Conservation (phyloP, 2,329 filamentous ascomycete genomes). For the Sclerotinia spermophila region DNA sequence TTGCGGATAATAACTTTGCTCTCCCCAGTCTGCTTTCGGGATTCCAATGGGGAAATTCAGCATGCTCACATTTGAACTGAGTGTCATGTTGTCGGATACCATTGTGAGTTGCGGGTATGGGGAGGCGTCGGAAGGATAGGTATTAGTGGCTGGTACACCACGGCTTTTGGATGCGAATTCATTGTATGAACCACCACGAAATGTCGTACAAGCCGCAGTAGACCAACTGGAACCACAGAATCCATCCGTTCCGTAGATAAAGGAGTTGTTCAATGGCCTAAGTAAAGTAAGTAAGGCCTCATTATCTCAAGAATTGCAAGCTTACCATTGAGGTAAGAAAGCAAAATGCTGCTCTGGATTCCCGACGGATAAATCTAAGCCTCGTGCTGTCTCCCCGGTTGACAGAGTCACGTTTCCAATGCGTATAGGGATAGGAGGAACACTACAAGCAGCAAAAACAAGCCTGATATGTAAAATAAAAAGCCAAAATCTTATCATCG, state of each 20-base stretch:
- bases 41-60: constrained; percentile 1
- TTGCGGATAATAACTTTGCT: constrained; percentile 13
- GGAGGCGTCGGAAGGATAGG: not conserved
- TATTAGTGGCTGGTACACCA: not conserved
- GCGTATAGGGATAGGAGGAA: constrained; percentile 6
- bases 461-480: not conserved
- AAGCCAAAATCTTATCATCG: not conserved
- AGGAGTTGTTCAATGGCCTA: constrained; percentile 14
- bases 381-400: not conserved
- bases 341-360: not conserved
- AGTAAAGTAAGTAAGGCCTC: not conserved
- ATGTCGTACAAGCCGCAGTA: constrained; percentile 2
- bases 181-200: not conserved
- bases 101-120: not conserved
- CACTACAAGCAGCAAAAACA: not conserved
- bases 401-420: constrained; percentile 13
- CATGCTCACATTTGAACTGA: constrained; percentile 5
- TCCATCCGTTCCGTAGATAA: constrained; percentile 9
- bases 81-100: not conserved
- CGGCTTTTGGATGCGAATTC: constrained; percentile 8
- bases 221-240: not conserved
- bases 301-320: not conserved
- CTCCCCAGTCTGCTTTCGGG: constrained; percentile 7
- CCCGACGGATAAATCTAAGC: not conserved
- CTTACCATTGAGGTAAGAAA: not conserved